phyloP scores from a whole-genome alignment of 192 early-diverging fungal species.

The Funneliformis mosseae region DNA sequence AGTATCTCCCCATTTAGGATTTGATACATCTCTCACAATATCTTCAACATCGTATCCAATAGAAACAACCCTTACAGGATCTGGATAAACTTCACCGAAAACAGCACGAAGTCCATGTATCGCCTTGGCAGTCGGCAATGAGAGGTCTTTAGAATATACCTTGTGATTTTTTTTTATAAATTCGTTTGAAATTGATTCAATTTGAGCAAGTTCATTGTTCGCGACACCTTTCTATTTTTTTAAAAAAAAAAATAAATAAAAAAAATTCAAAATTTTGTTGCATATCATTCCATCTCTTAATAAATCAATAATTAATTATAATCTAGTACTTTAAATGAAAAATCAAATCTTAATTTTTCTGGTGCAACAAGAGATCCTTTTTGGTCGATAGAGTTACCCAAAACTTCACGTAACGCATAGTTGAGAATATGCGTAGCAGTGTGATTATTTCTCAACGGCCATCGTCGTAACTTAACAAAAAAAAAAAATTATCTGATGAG shows the following conservation, averaged over 20 bases:
- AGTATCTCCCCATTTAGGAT: conserved; percentile 77
- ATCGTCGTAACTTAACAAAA: conserved; percentile 68
- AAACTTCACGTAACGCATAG: conserved; percentile 85
- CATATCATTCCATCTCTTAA: no score
- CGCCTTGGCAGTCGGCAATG: conserved; percentile 75
- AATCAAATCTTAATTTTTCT: conserved; percentile 98
- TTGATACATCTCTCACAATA: conserved; percentile 76
- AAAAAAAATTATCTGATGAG: no score
- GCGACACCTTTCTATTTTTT: conserved; percentile 57
- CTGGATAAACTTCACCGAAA: conserved; percentile 97
- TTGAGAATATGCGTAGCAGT: conserved; percentile 96
- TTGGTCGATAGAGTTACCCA: conserved; percentile 84
- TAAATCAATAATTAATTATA: background rate
- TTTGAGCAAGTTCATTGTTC: conserved; percentile 64
- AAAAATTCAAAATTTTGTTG: background rate
- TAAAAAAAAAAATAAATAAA: conserved; percentile 6
- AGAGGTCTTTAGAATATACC: conserved; percentile 86
- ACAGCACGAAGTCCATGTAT: conserved; percentile 95
- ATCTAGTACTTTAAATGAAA: conserved; percentile 82
- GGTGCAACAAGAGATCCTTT: conserved; percentile 94
- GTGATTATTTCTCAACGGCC: conserved; percentile 94
- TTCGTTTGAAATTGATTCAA: conserved; percentile 79
- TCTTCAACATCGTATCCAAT: conserved; percentile 88
- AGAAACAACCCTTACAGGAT: conserved; percentile 95
- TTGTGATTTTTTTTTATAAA: conserved; percentile 73